A percentile compares a stretch with the other conserved stretches of the same genome.
These are phyloP conservation scores for Paramyrothecium roridum DNA, from an alignment of 2,329 filamentous ascomycete species.

Conservation along the genomic window DNA sequence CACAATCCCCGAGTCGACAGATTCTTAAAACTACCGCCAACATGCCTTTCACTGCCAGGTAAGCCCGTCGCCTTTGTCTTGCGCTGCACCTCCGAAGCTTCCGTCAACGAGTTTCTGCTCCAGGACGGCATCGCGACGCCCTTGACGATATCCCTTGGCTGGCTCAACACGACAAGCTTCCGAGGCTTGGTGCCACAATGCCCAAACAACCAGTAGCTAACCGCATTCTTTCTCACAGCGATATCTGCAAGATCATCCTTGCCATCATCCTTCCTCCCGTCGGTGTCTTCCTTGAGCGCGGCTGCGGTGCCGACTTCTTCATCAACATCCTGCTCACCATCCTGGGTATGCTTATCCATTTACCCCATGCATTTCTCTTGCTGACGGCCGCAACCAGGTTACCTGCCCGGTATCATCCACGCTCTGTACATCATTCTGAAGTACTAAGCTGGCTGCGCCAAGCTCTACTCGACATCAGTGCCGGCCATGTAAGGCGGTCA, in stretches of 20 bases:
- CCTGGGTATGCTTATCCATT: constrained; percentile 51
- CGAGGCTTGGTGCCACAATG: not conserved
- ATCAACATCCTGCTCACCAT: constrained; percentile 92
- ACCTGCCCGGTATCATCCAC: constrained; percentile 84
- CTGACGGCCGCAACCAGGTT: constrained; percentile 31
- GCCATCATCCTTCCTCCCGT: constrained; percentile 87
- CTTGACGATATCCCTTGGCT: not conserved
- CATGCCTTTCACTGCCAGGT: constrained; percentile 61
- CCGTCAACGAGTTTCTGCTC: not conserved
- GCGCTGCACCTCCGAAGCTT: not conserved
- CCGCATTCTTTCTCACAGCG: constrained; percentile 24
- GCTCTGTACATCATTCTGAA: constrained; percentile 92
- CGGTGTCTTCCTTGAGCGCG: constrained; percentile 91
- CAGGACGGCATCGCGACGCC: not conserved
- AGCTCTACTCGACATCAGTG: not conserved
- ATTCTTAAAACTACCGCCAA: constrained; percentile 22
- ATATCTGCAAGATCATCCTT: constrained; percentile 71
- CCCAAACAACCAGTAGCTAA: constrained; percentile 4
- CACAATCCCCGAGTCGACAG: not conserved
- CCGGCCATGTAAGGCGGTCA: not conserved
- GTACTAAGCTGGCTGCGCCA: constrained; percentile 54
- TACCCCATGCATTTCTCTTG: constrained; percentile 1
- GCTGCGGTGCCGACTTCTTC: constrained; percentile 80
- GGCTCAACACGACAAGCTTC: not conserved
- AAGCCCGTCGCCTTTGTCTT: constrained; percentile 21